Evolutionary conservation across 768 basidiomycete genomes (phyloP).

Genomic region (Infundibulicybe gibba): DNA sequence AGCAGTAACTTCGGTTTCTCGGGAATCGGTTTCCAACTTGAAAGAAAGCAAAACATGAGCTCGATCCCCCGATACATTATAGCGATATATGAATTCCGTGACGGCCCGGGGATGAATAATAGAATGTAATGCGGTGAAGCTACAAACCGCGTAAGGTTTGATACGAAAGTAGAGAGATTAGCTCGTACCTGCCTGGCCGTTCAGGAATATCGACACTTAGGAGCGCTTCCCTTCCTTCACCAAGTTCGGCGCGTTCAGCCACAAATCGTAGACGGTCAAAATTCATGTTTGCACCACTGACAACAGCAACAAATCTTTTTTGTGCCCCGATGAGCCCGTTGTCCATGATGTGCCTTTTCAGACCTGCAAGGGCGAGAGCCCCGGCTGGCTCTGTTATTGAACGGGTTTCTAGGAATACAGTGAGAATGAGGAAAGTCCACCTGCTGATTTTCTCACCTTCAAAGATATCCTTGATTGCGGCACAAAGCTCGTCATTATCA

Average conservation of each 20-base stretch:
- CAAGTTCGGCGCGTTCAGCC: slow-evolving; percentile 96
- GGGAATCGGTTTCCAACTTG: slow-evolving; percentile 61
- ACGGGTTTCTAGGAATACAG: slow-evolving; percentile 67
- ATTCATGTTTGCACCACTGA: slow-evolving; percentile 99
- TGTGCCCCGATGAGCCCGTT: slow-evolving; percentile 81
- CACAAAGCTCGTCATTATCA: slow-evolving; percentile 95
- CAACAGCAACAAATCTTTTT: slow-evolving; percentile 85
- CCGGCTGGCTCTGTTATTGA: slow-evolving; percentile 97
- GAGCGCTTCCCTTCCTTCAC: slow-evolving; percentile 92
- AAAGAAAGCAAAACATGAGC: slow-evolving; percentile 93
- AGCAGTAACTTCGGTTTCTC: slow-evolving; percentile 57
- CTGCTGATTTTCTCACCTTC: slow-evolving; percentile 58
- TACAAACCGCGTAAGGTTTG: slow-evolving; percentile 24
- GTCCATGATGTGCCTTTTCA: slow-evolving; percentile 81
- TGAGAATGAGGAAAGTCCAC: background rate
- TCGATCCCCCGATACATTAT: slow-evolving; percentile 58
- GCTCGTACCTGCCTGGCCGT: slow-evolving; percentile 76
- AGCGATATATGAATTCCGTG: slow-evolving; percentile 96
- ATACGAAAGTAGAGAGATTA: background rate
- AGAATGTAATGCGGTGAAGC: slow-evolving; percentile 85
- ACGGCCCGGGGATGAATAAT: slow-evolving; percentile 88
- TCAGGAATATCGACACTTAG: slow-evolving; percentile 96
- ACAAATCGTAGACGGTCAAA: slow-evolving; percentile 96
- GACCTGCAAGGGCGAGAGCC: slow-evolving; percentile 85
- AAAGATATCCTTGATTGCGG: slow-evolving; percentile 98